Evolutionary conservation across 106 monocot genomes (phyloP).

Genomic region (Dendrobium nobile): DNA sequence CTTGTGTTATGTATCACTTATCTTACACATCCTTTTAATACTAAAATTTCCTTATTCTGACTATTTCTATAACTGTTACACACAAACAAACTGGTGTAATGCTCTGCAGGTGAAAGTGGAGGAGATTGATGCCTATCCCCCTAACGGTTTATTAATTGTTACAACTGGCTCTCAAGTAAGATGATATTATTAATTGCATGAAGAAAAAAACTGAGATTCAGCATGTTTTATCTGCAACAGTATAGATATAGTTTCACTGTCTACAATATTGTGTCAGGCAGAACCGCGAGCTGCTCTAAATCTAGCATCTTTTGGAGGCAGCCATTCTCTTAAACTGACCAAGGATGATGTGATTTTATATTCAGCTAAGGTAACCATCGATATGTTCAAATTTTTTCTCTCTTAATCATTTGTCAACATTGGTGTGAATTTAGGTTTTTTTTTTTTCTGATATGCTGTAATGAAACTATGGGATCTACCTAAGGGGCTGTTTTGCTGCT

Average conservation of each 20-base stretch:
- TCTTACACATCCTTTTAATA: not conserved
- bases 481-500: not conserved
- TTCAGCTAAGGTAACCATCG: conserved; percentile 79
- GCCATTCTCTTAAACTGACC: conserved; percentile 79
- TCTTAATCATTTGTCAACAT: not conserved
- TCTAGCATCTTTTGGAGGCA: conserved; percentile 97
- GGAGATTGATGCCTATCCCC: conserved; percentile 95
- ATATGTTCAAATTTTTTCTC: not conserved
- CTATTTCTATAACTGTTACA: not conserved
- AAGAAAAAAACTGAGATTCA: not conserved
- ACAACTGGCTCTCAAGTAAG: conserved; percentile 99
- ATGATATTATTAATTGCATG: conserved; percentile 8
- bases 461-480: not conserved
- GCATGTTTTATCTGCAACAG: not conserved
- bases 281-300: conserved; percentile 97
- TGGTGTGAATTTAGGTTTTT: not conserved
- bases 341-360: conserved; percentile 93
- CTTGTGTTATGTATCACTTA: not conserved
- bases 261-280: conserved; percentile 56
- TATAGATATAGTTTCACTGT: conserved; percentile 14
- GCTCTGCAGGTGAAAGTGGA: conserved; percentile 84
- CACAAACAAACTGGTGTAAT: not conserved
- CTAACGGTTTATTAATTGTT: conserved; percentile 92
- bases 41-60: not conserved
- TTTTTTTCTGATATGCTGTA: not conserved